Evolutionary conservation across 2,329 filamentous ascomycete genomes (phyloP), one percentile per base, ranked within the genome.

Genomic region (Penicillium vulpinum): DNA sequence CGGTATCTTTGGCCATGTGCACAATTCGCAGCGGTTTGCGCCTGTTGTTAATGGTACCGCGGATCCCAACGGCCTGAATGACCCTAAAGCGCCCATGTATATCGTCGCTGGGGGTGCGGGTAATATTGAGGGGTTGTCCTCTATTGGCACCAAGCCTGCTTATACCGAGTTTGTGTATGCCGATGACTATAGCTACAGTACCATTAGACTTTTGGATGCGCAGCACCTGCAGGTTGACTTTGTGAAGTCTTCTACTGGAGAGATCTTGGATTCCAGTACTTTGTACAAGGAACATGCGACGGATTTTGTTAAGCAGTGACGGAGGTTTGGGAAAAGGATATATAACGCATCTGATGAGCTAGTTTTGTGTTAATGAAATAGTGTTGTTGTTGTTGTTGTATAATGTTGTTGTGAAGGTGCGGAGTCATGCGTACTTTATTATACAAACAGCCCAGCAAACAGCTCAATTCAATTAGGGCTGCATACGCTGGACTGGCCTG

Each of bases 41-140:
- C 70, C 70, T 0, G 63, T 70, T 5, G 55, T 62, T 31, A 67
- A 72, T 18, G 62, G 56, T 10, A 65, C 80, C 72, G 67, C 66
- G 0, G 72, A 84, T 65, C 8, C 81, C 60, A 59, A 80, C 55
- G 61, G 67, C 1, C 74, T 82, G 62, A 72, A 79, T 11, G 61
- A 81, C 28, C 85, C 85, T 0, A 81, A 82, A 62, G 77, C 69
- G 7, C 82, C 83, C 0, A 78, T 83, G 77, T 86, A 86, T 59
- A 81, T 83, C 43, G 73, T 85, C 8, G 78, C 81, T 3, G 83
- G 83, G 3, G 83, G 81, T 1, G 77, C 83, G 0, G 83, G 83
- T 2, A 85, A 84, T 51, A 81, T 85, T 51, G 83, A 85, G 64
- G 82, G 81, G 0, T 58, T 83, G 49, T 75, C 66, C 31, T 48